Evolutionary conservation across 108 stramenopile genomes (phyloP).

Genomic region (Chaetoceros muelleri): DNA sequence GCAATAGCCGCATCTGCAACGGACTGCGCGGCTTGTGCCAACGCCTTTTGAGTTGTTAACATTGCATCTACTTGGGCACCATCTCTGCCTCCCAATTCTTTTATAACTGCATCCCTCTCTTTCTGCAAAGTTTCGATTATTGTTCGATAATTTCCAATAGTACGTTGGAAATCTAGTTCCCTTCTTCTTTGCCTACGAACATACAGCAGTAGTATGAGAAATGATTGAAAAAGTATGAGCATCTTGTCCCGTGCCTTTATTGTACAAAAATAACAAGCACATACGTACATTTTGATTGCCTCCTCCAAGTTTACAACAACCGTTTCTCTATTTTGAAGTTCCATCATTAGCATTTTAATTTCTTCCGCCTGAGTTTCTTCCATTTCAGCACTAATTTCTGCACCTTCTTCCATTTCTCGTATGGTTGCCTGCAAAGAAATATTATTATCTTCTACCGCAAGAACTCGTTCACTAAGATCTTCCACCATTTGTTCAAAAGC

Average conservation of each 20-base stretch:
- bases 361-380: conserved; percentile 86
- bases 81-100: conserved; percentile 56
- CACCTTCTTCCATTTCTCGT: conserved; percentile 76
- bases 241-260: background rate
- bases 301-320: conserved; percentile 75
- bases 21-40: conserved; percentile 66
- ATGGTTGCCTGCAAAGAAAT: conserved; percentile 39
- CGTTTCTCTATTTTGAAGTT: conserved; percentile 69
- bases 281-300: conserved; percentile 75
- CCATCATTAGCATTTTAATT: conserved; percentile 57
- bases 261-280: background rate
- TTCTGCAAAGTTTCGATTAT: conserved; percentile 59
- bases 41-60: conserved; percentile 66
- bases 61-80: conserved; percentile 60
- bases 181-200: conserved; percentile 60
- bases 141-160: conserved; percentile 66
- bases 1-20: conserved; percentile 66
- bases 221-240: too few relatives aligned
- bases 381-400: conserved; percentile 84
- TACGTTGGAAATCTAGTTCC: conserved; percentile 77
- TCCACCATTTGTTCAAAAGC: conserved; percentile 78
- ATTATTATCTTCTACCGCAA: conserved; percentile 60
- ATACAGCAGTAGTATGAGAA: background rate
- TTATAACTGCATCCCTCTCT: conserved; percentile 67
- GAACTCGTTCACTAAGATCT: conserved; percentile 58